Evolutionary conservation across 208 protist genomes (phyloP), one percentile per base, ranked within the genome.

Genomic region (Trichomonas vaginalis): DNA sequence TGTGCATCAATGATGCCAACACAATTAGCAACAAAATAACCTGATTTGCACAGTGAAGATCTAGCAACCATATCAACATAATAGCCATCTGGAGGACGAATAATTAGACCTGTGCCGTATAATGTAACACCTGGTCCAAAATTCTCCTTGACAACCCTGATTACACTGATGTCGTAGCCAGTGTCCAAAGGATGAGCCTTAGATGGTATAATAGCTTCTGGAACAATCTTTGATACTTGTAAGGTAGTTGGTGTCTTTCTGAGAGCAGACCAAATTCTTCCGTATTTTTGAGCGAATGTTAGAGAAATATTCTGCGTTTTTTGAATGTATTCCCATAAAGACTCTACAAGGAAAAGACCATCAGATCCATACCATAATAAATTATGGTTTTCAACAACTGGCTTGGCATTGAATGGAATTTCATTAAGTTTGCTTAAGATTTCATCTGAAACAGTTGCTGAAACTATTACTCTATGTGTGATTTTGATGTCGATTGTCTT

Each of bases 1-100:
- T 92, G 86, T 2, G 86, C 86, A 39, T 92, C 86, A 51, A 92
- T 92, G 4, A 92, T 92, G 2, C 86, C 86, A 51, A 92, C 86
- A 51, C 35, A 27, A 27, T 92, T 92, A 35, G 86, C 86, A 48
- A 92, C 17, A 10, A 2, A 42, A 42, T 45, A 92, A n/a, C 86
- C 86, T 0, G 32, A 9, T 32, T 92, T 92, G 15, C 45, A 48
- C 0, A 45, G 42, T 39, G 27, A 39, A 0, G 86, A 92, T 35
- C 86, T 48, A 12, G 86, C 86, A 39, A 92, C 86, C 40, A 92
- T 48, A 51, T 92, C 86, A 21, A 92, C 37, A 32, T 92, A 92
- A 39, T 56, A 92, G 17, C 86, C 86, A 51, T 92, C 86, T 17
- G 86, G 86, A 39, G 86, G 86, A 6, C 86, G 40, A 39, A 92